Conservation (phyloP, 2,329 filamentous ascomycete species). For the Nemania abortiva region DNA sequence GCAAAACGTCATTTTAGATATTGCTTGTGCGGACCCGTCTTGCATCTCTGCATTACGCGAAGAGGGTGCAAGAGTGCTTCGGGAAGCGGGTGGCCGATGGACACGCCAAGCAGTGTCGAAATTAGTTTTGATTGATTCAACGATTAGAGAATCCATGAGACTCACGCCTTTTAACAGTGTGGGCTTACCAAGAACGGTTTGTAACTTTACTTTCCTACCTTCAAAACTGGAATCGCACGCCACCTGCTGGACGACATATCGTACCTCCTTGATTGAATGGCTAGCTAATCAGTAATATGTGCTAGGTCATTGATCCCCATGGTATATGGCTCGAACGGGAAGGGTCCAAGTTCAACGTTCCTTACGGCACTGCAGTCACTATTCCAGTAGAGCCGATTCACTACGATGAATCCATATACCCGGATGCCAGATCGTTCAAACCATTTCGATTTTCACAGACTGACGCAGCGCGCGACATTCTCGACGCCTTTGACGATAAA, state of each 20-base stretch:
- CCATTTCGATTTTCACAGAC: conserved; percentile 11
- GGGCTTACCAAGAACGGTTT: conserved; percentile 28
- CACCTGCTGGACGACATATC: too few relatives aligned
- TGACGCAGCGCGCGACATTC: background rate
- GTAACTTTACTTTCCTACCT: background rate
- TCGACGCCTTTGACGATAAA: background rate
- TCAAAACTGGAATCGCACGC: too few relatives aligned
- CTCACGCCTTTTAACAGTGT: conserved; percentile 19
- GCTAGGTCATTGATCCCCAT: background rate
- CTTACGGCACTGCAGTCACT: background rate
- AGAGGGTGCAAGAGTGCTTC: conserved; percentile 1
- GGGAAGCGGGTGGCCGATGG: conserved; percentile 11
- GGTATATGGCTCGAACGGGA: background rate
- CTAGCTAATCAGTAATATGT: background rate
- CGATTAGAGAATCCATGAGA: conserved; percentile 33
- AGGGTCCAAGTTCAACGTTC: background rate
- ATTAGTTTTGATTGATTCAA: conserved; percentile 26
- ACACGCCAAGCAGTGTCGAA: conserved; percentile 19
- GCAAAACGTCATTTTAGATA: conserved; percentile 27
- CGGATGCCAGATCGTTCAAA: conserved; percentile 10
- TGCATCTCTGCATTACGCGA: background rate
- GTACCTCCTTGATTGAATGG: too few relatives aligned
- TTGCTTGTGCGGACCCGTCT: conserved; percentile 7
- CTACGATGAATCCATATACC: conserved; percentile 5
- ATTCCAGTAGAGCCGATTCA: conserved; percentile 16